Base-by-base conservation (phyloP, 352 stramenopile species). In the Phytophthora sp. region DNA sequence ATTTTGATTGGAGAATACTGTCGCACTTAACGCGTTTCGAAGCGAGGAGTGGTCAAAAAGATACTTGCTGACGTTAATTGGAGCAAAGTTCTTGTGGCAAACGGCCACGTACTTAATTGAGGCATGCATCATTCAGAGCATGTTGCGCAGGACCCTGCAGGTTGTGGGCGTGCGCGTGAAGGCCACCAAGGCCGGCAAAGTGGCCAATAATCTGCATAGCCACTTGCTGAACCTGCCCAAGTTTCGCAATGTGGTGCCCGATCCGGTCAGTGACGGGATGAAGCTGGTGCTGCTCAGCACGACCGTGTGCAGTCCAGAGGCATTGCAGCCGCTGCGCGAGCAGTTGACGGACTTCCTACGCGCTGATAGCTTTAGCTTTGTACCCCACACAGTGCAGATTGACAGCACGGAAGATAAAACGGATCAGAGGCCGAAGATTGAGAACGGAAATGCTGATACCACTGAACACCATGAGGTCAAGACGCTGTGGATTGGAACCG, bases 221-320 rank as follows among this genome's bases (percentile, higher is more conserved):
- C 79, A 89, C 35, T 50, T 90, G 49, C 66, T 90, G 29, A 86
- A 89, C 47, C 20, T 59, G 4, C 76, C 81, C n/a, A 74, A 76
- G 11, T 65, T 90, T 46, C 71, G 73, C 55, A 90, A 89, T 71
- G 80, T 90, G 42, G 79, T 90, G 59, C 62, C 79, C 2, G 77
- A 86, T 51, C 77, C 77, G 16, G 55, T 33, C 30, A 71, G 63
- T 46, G 23, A 66, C 15, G 65, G 69, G 57, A 75, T 53, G 56
- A 91, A 93, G 47, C 67, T 91, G 45, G 71, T 91, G 26, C 57
- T 90, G 44, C 50, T 91, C 35, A 89, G 61, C 21, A 69, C 86
- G 44, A 82, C 63, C 4, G 63, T 82, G n/a, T 23, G 61, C 27
- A 69, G 76, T 56, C 57, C 67, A 21, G 72, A 84, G 36, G 67